Base-by-base conservation (phyloP, 169 alveolate species). In the Eimeria mitis region DNA sequence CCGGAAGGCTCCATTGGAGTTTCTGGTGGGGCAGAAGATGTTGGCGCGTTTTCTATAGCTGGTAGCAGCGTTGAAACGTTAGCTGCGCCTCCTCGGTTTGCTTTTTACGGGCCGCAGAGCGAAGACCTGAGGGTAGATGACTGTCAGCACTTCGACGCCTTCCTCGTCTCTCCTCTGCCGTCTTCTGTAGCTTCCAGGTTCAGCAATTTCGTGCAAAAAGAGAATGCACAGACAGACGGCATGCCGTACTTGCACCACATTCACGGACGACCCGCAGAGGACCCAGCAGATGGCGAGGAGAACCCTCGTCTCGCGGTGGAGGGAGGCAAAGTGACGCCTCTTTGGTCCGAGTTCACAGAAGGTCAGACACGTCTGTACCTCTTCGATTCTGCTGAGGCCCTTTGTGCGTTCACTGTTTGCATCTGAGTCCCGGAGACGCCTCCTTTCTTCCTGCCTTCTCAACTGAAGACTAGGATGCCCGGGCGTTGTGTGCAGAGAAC, bases 281-380 rank as follows among this genome's bases (percentile, higher is more conserved):
- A 87, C 63, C 81, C 92, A 13, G 92, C 92, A 14, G 87, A 89
- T 61, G 71, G 83, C 11, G 95, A 56, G 34, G 95, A 76, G 42
- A 91, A 91, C 68, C 95, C 95, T 21, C 56, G 95, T n/a, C 91
- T 91, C 73, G 73, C 78, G 31, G 95, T 91, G 31, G 95, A 91
- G 52, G 84, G 79, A 28, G 75, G 90, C n/a, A 59, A 59, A 34
- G 84, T 63, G 28, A 91, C 95, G 34, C 95, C 90, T 34, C 84
- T 91, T 19, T 91, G 95, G 95, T 75, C 89, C n/a, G 92, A 87
- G 73, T 49, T 37, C 34, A 63, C 92, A 49, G 92, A 87, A 49
- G 92, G 92, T 87, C 44, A 87, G 92, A n/a, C 40, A 87, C n/a
- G 2, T 8, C 23, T 28, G 16, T 3, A 21, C 63, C 23, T n/a